Evolutionary conservation across 1,284 basidiomycete genomes (phyloP).

Genomic region (Anthracocystis panici-leucophaei): DNA sequence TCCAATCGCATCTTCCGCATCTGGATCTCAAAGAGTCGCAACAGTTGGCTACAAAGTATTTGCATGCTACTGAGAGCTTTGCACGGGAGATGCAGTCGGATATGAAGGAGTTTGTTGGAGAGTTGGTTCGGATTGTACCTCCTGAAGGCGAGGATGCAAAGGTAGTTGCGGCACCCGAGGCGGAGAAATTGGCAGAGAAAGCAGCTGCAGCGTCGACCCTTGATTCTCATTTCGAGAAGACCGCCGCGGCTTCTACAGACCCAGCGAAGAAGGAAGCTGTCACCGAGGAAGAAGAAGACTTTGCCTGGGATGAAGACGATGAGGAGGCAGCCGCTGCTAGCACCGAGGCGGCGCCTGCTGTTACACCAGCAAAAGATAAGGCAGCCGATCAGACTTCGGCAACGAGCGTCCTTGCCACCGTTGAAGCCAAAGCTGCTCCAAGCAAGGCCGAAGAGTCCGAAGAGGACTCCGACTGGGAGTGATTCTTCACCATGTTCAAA

Average conservation of each 20-base stretch:
- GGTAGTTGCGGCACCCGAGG: constrained; percentile 2
- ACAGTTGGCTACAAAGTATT: constrained; percentile 53
- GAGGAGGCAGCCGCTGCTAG: constrained; percentile 37
- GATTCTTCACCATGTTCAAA: neutral
- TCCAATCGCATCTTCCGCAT: constrained; percentile 58
- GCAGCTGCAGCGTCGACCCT: neutral
- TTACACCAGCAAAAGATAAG: neutral
- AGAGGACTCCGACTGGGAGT: constrained; percentile 62
- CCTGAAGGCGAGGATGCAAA: constrained; percentile 35
- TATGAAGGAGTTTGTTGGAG: constrained; percentile 56
- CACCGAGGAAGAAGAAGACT: constrained; percentile 49
- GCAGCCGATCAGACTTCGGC: neutral
- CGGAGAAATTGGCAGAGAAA: constrained; percentile 2
- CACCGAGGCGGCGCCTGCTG: constrained; percentile 12
- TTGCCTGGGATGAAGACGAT: constrained; percentile 60
- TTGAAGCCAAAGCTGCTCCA: constrained; percentile 8
- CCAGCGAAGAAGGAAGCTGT: neutral
- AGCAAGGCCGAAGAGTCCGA: constrained; percentile 33
- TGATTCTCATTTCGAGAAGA: neutral
- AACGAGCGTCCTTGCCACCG: neutral
- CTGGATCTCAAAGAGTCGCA: constrained; percentile 57
- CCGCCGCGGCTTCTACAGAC: neutral
- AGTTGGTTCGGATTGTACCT: constrained; percentile 59
- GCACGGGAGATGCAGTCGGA: constrained; percentile 58
- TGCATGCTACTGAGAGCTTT: constrained; percentile 52